A percentile compares a stretch with the other conserved stretches of the same genome.
Evolutionary conservation across 179 eudicot species (phyloP).

Genomic region (Sideroxylon spinosum): DNA sequence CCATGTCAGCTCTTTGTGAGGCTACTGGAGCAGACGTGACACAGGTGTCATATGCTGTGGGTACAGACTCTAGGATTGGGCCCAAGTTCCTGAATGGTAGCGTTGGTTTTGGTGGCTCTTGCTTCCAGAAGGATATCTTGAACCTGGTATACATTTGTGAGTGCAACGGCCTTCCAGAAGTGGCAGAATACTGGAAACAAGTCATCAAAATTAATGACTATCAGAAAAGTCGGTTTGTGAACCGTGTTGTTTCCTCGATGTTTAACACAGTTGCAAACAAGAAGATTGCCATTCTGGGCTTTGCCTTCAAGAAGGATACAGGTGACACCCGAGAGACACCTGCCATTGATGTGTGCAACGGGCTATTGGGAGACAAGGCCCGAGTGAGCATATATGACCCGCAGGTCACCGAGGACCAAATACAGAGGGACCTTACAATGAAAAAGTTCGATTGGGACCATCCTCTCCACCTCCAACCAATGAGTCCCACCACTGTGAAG

Average conservation of each 20-base stretch:
- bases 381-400: conserved; percentile 56
- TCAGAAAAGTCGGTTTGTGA: conserved; percentile 57
- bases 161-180: conserved; percentile 58
- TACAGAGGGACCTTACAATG: conserved; percentile 52
- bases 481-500: conserved; percentile 39
- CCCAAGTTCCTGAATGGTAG: conserved; percentile 58
- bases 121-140: conserved; percentile 65
- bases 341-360: conserved; percentile 60
- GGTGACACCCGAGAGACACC: conserved; percentile 69
- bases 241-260: conserved; percentile 62
- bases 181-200: conserved; percentile 68
- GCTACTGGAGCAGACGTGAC: conserved; percentile 61
- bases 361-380: conserved; percentile 53
- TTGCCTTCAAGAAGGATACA: conserved; percentile 63
- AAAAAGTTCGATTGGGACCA: conserved; percentile 66
- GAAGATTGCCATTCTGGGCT: conserved; percentile 54
- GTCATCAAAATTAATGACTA: conserved; percentile 68
- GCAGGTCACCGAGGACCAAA: conserved; percentile 61
- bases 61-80: conserved; percentile 60
- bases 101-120: conserved; percentile 70
- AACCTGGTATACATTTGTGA: conserved; percentile 60
- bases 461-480: conserved; percentile 55
- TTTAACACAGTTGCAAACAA: conserved; percentile 58
- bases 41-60: conserved; percentile 55
- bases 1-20: conserved; percentile 64